Evolutionary conservation across 2,329 filamentous ascomycete species (phyloP).

Genomic region (Colletotrichum navitas): DNA sequence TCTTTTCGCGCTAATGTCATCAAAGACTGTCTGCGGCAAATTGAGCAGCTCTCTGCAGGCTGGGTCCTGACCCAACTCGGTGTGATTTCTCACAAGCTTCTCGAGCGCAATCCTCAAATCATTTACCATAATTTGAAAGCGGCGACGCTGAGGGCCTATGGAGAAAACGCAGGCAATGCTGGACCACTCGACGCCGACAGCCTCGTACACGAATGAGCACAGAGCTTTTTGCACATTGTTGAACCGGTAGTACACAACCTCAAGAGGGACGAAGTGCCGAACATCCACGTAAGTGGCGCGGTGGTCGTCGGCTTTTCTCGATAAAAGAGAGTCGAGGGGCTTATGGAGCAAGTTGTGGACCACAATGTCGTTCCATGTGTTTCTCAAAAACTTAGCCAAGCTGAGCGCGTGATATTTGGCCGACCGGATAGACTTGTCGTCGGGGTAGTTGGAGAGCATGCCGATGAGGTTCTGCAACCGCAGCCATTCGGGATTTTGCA

Average conservation of each 20-base stretch:
- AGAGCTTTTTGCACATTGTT: conserved; percentile 52
- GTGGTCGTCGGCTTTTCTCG: conserved; percentile 48
- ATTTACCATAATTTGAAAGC: not conserved
- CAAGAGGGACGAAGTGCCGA: conserved; percentile 46
- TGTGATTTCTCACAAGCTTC: conserved; percentile 1
- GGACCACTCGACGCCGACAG: conserved; percentile 41
- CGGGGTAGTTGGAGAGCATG: conserved; percentile 43
- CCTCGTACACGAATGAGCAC: conserved; percentile 54
- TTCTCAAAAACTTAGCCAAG: conserved; percentile 41
- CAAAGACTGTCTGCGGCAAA: not conserved
- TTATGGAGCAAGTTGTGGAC: conserved; percentile 17
- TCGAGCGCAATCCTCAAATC: not conserved
- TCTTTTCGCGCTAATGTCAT: not conserved
- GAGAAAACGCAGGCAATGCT: not conserved
- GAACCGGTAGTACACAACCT: conserved; percentile 45
- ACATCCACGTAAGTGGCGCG: conserved; percentile 54
- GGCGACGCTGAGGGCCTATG: not conserved
- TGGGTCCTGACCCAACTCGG: conserved; percentile 20
- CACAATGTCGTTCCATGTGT: conserved; percentile 19
- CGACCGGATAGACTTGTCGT: conserved; percentile 28
- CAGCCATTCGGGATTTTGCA: conserved; percentile 52
- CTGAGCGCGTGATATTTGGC: conserved; percentile 38
- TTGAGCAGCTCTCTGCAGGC: conserved; percentile 11
- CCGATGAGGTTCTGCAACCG: conserved; percentile 47
- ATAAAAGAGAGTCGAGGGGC: not conserved